A percentile compares a stretch with the other conserved stretches of the same genome.
phyloP scores from a whole-genome alignment of 139 green algal genomes.

The Chlamydomonas sphaeroides region DNA sequence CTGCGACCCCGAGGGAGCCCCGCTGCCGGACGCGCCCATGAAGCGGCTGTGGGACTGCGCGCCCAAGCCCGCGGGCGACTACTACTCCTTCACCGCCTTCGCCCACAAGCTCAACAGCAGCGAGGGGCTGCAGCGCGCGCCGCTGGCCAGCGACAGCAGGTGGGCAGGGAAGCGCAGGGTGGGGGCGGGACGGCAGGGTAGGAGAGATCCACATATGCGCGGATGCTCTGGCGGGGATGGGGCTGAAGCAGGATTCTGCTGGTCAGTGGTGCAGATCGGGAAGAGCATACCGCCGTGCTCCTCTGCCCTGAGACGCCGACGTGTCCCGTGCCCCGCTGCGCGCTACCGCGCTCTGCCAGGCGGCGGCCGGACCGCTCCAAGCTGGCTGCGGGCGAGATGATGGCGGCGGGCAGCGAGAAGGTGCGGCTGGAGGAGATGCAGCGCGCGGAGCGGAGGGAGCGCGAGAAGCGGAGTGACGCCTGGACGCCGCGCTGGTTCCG shows the following conservation, averaged over 20 bases:
- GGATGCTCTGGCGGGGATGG: too few species aligned
- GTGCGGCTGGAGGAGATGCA: constrained; percentile 84
- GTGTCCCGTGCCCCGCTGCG: too few species aligned
- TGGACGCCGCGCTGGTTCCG: constrained; percentile 86
- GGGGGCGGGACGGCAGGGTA: too few species aligned
- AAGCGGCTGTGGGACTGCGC: constrained; percentile 81
- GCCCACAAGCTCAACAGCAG: constrained; percentile 83
- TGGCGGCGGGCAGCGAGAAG: constrained; percentile 75
- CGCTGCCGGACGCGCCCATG: constrained; percentile 55
- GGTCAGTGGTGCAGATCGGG: too few species aligned
- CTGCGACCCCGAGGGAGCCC: constrained; percentile 79
- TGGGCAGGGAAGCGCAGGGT: background rate
- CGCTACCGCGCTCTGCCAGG: too few species aligned
- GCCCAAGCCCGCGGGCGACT: constrained; percentile 82
- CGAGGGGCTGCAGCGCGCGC: constrained; percentile 55
- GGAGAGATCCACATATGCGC: too few species aligned
- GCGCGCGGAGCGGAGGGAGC: constrained; percentile 74
- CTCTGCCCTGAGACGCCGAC: too few species aligned
- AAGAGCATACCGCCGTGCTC: too few species aligned
- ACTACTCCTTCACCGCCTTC: constrained; percentile 93
- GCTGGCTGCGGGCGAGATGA: constrained; percentile 66
- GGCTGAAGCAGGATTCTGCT: too few species aligned
- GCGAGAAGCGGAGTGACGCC: constrained; percentile 59
- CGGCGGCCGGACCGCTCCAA: constrained; percentile 69
- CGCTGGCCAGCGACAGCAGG: constrained; percentile 85